phyloP scores from a whole-genome alignment of 2,329 filamentous ascomycete species.

The Exserohilum rostratum region DNA sequence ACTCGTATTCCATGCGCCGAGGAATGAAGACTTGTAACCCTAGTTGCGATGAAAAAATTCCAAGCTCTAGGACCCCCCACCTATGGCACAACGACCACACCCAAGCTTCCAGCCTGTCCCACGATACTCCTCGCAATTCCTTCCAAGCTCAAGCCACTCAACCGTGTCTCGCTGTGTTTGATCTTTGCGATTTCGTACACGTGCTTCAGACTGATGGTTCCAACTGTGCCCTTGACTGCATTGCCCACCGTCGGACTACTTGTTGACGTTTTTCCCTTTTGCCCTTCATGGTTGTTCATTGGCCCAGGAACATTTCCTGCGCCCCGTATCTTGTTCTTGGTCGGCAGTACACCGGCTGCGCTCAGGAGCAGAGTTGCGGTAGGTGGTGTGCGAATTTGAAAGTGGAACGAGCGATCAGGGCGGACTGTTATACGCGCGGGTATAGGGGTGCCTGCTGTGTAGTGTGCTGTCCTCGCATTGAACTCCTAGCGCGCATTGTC shows the following conservation, averaged over 20 bases:
- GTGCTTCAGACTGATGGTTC: constrained; percentile 89
- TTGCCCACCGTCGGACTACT: constrained; percentile 52
- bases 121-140: constrained; percentile 76
- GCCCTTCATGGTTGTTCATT: constrained; percentile 46
- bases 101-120: constrained; percentile 59
- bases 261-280: constrained; percentile 46
- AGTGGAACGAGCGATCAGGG: constrained; percentile 89
- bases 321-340: constrained; percentile 77
- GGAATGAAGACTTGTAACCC: too few relatives aligned
- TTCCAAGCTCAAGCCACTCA: constrained; percentile 78
- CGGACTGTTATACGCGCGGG: constrained; percentile 91
- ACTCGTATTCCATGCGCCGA: not conserved
- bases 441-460: constrained; percentile 80
- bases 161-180: constrained; percentile 65
- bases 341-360: constrained; percentile 76
- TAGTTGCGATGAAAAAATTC: too few relatives aligned
- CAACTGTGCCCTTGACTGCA: constrained; percentile 78
- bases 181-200: constrained; percentile 98
- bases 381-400: constrained; percentile 92
- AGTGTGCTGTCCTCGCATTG: constrained; percentile 90
- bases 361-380: constrained; percentile 88
- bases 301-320: constrained; percentile 62
- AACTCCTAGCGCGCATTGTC: constrained; percentile 72
- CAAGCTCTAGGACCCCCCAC: not conserved
- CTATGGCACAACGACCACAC: constrained; percentile 57